These are phyloP conservation scores for Sodiomyces alkalinus DNA, from an alignment of 2,329 filamentous ascomycete genomes.

Conservation along the genomic window DNA sequence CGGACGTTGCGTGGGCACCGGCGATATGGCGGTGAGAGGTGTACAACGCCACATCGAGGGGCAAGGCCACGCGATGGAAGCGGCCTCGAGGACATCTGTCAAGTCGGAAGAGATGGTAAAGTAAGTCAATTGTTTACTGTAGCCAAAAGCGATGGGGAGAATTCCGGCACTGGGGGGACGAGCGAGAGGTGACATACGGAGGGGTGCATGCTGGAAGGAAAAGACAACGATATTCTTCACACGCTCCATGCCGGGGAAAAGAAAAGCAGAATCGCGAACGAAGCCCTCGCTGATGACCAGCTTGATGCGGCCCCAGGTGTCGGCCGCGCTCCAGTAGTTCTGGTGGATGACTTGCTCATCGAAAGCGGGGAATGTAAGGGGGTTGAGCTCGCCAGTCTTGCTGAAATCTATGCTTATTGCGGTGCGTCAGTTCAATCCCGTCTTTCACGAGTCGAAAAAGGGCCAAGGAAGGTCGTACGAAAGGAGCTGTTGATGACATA, in stretches of 20 bases:
- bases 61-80: slow-evolving; percentile 70
- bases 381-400: slow-evolving; percentile 41
- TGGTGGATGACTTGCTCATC: slow-evolving; percentile 54
- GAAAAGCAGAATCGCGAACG: slow-evolving; percentile 35
- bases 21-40: slow-evolving; percentile 24
- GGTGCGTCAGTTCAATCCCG: too few species aligned
- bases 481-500: slow-evolving; percentile 30
- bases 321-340: slow-evolving; percentile 54
- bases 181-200: slow-evolving; percentile 36
- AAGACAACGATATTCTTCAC: slow-evolving; percentile 63
- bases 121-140: too few species aligned
- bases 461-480: too few species aligned
- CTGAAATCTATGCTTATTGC: slow-evolving; percentile 34
- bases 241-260: slow-evolving; percentile 45
- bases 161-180: too few species aligned
- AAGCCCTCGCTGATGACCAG: slow-evolving; percentile 63
- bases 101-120: slow-evolving; percentile 6
- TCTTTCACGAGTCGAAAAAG: too few species aligned
- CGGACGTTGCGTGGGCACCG: slow-evolving; percentile 22
- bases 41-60: slow-evolving; percentile 48
- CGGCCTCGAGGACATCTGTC: slow-evolving; percentile 58
- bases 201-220: slow-evolving; percentile 72
- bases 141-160: too few species aligned
- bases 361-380: slow-evolving; percentile 60
- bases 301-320: slow-evolving; percentile 61